Evolutionary conservation across 2,329 filamentous ascomycete species (phyloP), one percentile per base, ranked within the genome.

Genomic region (Talaromyces sp.): DNA sequence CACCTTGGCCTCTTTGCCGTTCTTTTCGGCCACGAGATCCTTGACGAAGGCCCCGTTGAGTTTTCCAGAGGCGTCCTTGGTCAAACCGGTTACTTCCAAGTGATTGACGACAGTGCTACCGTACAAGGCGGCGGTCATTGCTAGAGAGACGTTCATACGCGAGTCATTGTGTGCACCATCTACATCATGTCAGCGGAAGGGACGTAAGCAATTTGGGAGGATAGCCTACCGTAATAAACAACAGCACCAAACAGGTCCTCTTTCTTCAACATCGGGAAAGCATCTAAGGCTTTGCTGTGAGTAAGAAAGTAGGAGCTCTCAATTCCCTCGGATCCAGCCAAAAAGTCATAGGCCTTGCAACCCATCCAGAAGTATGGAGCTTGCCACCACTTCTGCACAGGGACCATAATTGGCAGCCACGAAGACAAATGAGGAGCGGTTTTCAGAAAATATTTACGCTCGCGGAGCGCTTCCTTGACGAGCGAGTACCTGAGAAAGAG

Each of bases 111-210:
- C 86, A 3, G 91, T 96, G 64, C 88, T 87, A 36, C 92, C 92
- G 75, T 95, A 96, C 51, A 96, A 81, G n/a, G 92, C 91, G 64
- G 92, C 91, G 19, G 92, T 96, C 87, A 94, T 91, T 22, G 91
- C 92, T 65, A 96, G 83, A 8, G 91, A 93, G 31, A 95, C 90
- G 74, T 96, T 96, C 92, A 96, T 96, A 59, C 92, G 87, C 22
- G 92, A 95, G 77, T 96, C 92, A 74, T 96, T 96, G 80, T 96
- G 92, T 34, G 91, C 91, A 71, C 92, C 92, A 80, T 96, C 92
- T 85, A 65, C 27, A 31, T 22, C 22, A 40, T 59, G 6, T 59
- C 19, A 45, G 56, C 45, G 31, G 11, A 3, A 38, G 2, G 27
- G 5, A 54, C 1, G 29, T 53, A 4, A 22, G 3, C 6, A n/a